These are phyloP conservation scores for Solanum acaule DNA, from an alignment of 257 asterid species.

Conservation along the genomic window DNA sequence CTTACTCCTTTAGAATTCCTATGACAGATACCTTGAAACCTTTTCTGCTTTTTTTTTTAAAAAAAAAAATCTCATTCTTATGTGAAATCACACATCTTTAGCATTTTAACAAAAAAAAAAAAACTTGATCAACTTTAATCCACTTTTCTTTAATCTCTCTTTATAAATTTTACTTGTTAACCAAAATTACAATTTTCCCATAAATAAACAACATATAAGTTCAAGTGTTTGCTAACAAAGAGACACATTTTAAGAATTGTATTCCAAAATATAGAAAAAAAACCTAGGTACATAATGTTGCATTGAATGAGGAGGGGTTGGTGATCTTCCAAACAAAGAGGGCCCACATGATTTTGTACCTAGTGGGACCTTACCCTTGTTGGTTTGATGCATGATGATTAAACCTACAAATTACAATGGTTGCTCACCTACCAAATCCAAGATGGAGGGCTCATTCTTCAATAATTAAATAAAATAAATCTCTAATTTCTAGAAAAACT, in stretches of 20 bases:
- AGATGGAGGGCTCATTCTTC: constrained; percentile 13
- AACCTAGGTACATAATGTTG: neutral
- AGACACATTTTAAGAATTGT: too few species aligned
- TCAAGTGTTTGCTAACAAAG: neutral
- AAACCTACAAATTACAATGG: neutral
- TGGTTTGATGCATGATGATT: neutral
- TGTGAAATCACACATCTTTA: too few species aligned
- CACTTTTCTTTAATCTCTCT: too few species aligned
- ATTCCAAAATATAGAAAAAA: neutral
- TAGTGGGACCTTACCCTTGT: constrained; percentile 1
- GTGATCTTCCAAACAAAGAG: constrained; percentile 8
- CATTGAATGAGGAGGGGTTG: neutral
- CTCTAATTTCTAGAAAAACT: constrained; percentile 5
- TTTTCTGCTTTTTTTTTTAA: too few species aligned
- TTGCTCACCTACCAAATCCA: constrained; percentile 39
- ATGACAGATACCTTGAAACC: too few species aligned
- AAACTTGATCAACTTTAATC: too few species aligned
- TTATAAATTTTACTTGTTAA: too few species aligned
- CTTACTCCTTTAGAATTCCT: too few species aligned
- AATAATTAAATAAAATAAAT: constrained; percentile 8
- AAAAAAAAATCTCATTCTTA: too few species aligned
- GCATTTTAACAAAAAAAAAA: too few species aligned
- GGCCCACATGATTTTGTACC: neutral
- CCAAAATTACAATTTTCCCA: neutral
- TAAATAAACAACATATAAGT: neutral